Evolutionary conservation across 1,284 basidiomycete species (phyloP).

Genomic region (Leccinum subfulvum): DNA sequence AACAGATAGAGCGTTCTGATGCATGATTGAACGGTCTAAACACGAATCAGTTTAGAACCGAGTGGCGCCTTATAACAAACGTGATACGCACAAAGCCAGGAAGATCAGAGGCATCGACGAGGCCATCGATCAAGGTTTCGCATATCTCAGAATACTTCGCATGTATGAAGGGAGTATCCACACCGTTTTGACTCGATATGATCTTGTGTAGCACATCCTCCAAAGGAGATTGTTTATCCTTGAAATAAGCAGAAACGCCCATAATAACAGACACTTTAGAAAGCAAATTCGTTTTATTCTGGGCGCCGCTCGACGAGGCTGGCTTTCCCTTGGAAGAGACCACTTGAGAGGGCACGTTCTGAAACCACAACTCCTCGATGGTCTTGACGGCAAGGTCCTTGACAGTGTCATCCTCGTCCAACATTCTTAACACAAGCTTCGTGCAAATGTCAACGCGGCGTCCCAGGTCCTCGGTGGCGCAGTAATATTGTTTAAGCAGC

Average conservation of each 20-base stretch:
- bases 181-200: slow-evolving; percentile 43
- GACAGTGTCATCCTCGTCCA: slow-evolving; percentile 91
- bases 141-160: slow-evolving; percentile 73
- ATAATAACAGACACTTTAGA: slow-evolving; percentile 78
- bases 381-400: slow-evolving; percentile 89
- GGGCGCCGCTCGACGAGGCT: slow-evolving; percentile 27
- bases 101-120: slow-evolving; percentile 81
- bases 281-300: slow-evolving; percentile 54
- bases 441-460: slow-evolving; percentile 80
- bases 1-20: slow-evolving; percentile 84
- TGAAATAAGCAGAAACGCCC: slow-evolving; percentile 78
- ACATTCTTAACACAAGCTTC: slow-evolving; percentile 79
- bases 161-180: slow-evolving; percentile 50
- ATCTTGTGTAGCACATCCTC: slow-evolving; percentile 85
- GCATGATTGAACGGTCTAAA: slow-evolving; percentile 75
- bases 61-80: not conserved
- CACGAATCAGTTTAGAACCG: not conserved
- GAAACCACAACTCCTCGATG: slow-evolving; percentile 89
- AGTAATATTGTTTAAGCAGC: slow-evolving; percentile 82
- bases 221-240: slow-evolving; percentile 78
- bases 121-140: slow-evolving; percentile 79
- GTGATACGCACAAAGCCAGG: slow-evolving; percentile 67
- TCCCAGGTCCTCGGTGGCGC: slow-evolving; percentile 54
- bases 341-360: slow-evolving; percentile 31
- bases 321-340: slow-evolving; percentile 39